These are phyloP conservation scores for Baeospora myosura DNA, from an alignment of 1,284 basidiomycete species.

Conservation along the genomic window DNA sequence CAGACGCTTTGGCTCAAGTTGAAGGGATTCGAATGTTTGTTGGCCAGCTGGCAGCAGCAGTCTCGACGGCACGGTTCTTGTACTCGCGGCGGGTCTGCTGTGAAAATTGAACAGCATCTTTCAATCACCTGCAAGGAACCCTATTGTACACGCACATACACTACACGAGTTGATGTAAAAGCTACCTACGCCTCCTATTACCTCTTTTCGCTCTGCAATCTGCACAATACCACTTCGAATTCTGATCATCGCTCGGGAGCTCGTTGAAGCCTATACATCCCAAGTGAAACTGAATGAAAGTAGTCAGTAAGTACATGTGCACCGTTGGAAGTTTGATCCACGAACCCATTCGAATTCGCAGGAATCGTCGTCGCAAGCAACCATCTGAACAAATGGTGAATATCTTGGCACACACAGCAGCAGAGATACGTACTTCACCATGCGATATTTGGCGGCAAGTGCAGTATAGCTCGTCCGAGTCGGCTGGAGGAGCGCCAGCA, in stretches of 20 bases:
- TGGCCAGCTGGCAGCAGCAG: no score
- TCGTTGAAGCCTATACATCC: constrained; percentile 59
- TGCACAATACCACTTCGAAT: constrained; percentile 66
- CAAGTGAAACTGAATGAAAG: constrained; percentile 56
- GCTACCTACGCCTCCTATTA: no score
- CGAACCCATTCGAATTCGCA: constrained; percentile 76
- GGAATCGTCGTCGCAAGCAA: constrained; percentile 65
- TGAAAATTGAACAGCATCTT: no score
- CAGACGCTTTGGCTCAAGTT: no score
- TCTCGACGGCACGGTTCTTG: no score
- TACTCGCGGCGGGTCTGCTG: no score
- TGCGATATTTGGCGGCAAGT: constrained; percentile 71
- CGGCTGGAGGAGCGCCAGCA: constrained; percentile 19
- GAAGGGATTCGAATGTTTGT: no score
- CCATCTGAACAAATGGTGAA: constrained; percentile 50
- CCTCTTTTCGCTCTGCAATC: constrained; percentile 37
- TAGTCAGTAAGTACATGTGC: constrained; percentile 8
- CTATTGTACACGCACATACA: no score
- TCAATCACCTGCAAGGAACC: no score
- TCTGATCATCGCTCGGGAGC: constrained; percentile 54
- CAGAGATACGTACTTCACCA: constrained; percentile 51
- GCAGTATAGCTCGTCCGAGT: constrained; percentile 59
- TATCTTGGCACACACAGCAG: constrained; percentile 7
- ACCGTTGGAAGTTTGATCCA: constrained; percentile 9
- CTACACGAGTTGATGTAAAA: no score